A percentile compares a stretch with the other conserved stretches of the same genome.
Evolutionary conservation across 2,329 filamentous ascomycete species (phyloP).

Genomic region (Cercospora sp.): DNA sequence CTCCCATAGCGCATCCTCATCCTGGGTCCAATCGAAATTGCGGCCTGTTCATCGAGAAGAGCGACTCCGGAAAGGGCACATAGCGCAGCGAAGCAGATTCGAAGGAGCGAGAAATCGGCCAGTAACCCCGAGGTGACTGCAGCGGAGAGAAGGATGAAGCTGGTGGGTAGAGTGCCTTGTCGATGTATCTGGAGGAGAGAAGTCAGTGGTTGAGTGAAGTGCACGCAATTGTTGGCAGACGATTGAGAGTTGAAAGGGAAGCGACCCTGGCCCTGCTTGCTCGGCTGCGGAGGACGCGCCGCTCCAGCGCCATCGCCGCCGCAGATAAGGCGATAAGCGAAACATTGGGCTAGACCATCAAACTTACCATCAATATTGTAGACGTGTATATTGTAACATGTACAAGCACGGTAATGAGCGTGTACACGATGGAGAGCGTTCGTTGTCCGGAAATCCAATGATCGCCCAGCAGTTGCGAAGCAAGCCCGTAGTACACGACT

Average conservation of each 20-base stretch:
- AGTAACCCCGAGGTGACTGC: slow-evolving; percentile 35
- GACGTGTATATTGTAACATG: slow-evolving; percentile 29
- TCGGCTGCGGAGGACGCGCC: slow-evolving; percentile 1
- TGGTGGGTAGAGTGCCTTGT: slow-evolving; percentile 32
- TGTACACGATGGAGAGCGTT: slow-evolving; percentile 26
- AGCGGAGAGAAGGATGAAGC: slow-evolving; percentile 32
- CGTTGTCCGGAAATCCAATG: slow-evolving; percentile 29
- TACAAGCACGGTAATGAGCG: slow-evolving; percentile 27
- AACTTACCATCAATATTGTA: slow-evolving; percentile 37
- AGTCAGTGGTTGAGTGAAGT: background rate
- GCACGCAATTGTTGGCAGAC: slow-evolving; percentile 1
- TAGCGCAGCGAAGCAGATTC: slow-evolving; percentile 38
- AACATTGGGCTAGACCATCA: background rate
- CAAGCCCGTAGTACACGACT: slow-evolving; percentile 29
- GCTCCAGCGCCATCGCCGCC: background rate
- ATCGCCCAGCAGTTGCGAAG: slow-evolving; percentile 28
- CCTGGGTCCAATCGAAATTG: slow-evolving; percentile 26
- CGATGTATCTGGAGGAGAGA: slow-evolving; percentile 28
- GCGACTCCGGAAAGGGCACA: slow-evolving; percentile 32
- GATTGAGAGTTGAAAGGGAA: slow-evolving; percentile 3
- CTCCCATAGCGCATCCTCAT: slow-evolving; percentile 44
- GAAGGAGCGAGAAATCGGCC: slow-evolving; percentile 30
- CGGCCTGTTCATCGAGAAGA: slow-evolving; percentile 35
- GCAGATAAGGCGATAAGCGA: background rate
- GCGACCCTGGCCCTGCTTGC: slow-evolving; percentile 9